These are phyloP conservation scores for Eimeria acervulina DNA, from an alignment of 169 alveolate genomes.

Conservation along the genomic window DNA sequence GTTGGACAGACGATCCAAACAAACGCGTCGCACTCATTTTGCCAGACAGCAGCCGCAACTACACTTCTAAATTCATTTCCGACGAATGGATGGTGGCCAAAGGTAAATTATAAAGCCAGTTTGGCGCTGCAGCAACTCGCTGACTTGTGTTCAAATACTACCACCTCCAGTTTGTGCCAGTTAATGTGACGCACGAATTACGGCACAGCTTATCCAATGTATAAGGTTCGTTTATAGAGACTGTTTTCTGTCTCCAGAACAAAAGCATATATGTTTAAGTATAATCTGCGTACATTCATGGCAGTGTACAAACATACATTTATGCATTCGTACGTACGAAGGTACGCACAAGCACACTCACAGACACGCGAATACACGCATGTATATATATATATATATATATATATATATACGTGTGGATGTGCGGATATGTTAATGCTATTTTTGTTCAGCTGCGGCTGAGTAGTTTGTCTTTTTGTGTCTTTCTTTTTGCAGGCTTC, in stretches of 20 bases:
- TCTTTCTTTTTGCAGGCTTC: constrained; percentile 10
- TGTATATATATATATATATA: too few relatives aligned
- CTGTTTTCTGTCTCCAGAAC: too few relatives aligned
- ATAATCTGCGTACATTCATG: too few relatives aligned
- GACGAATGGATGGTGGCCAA: constrained; percentile 89
- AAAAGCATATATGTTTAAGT: too few relatives aligned
- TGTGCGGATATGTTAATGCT: not conserved
- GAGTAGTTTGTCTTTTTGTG: too few relatives aligned
- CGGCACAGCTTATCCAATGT: not conserved
- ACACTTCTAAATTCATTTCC: constrained; percentile 89
- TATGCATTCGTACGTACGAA: not conserved
- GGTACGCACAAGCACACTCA: not conserved
- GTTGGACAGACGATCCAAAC: constrained; percentile 76
- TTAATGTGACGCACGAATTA: not conserved
- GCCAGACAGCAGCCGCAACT: constrained; percentile 90
- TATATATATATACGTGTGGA: not conserved
- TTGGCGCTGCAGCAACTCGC: not conserved
- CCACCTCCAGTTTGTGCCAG: too few relatives aligned
- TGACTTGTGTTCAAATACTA: too few relatives aligned
- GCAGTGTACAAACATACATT: too few relatives aligned
- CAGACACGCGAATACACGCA: not conserved
- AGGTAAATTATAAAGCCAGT: constrained; percentile 16
- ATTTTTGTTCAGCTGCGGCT: too few relatives aligned
- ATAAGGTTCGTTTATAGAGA: not conserved
- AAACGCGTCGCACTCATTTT: constrained; percentile 83